Evolutionary conservation across 2,329 filamentous ascomycete genomes (phyloP).

Genomic region (Plectosphaerella sp.): DNA sequence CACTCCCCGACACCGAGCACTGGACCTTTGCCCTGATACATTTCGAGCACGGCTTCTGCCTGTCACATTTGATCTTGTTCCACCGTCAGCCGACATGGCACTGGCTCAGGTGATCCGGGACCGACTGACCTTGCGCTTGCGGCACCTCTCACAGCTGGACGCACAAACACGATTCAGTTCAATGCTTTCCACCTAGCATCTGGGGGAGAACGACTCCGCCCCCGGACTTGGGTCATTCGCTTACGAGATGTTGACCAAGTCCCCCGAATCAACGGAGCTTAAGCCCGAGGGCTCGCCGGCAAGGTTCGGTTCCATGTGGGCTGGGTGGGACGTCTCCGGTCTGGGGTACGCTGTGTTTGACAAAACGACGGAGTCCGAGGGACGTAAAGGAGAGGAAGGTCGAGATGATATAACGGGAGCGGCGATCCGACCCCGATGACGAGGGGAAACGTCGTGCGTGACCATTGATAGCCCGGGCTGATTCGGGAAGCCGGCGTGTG

Average conservation of each 20-base stretch:
- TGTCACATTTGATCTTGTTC: conserved; percentile 47
- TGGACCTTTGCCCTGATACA: conserved; percentile 37
- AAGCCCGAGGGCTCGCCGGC: not conserved
- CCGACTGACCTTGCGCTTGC: conserved; percentile 32
- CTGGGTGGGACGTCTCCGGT: not conserved
- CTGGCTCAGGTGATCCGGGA: not conserved
- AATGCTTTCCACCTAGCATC: not conserved
- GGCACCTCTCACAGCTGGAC: conserved; percentile 36
- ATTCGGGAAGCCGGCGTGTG: not conserved
- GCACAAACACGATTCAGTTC: not conserved
- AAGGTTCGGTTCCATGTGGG: not conserved
- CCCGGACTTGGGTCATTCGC: not conserved
- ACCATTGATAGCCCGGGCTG: not conserved
- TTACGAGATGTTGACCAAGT: not conserved
- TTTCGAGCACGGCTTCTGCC: conserved; percentile 43
- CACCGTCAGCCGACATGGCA: conserved; percentile 15
- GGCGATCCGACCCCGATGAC: not conserved
- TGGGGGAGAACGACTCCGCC: not conserved
- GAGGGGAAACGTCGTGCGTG: not conserved
- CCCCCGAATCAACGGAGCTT: not conserved
- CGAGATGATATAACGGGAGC: not conserved
- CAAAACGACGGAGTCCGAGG: not conserved
- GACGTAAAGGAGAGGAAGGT: not conserved
- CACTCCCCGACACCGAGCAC: conserved; percentile 33
- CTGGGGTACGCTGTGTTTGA: not conserved